phyloP scores from a whole-genome alignment of 2,329 filamentous ascomycete species.

The Zasmidium angulare region DNA sequence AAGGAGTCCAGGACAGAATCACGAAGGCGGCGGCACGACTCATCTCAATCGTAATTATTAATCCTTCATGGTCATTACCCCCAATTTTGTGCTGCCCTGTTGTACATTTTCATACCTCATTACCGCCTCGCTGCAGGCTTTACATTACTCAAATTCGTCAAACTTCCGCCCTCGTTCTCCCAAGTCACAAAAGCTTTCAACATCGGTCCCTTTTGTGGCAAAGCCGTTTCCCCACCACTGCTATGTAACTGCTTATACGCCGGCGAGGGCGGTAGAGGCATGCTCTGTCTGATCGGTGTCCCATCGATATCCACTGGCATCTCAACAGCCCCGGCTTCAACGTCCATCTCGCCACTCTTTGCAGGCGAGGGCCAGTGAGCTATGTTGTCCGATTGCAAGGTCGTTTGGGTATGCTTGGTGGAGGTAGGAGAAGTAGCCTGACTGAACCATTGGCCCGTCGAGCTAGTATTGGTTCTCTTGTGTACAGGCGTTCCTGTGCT shows the following conservation, averaged over 20 bases:
- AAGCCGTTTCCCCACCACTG: neutral
- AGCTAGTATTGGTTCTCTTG: neutral
- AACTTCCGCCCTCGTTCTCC: neutral
- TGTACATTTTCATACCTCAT: neutral
- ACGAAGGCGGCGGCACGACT: too few relatives aligned
- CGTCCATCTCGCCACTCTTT: neutral
- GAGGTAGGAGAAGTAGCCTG: neutral
- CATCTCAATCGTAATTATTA: too few relatives aligned
- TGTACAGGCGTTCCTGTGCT: neutral
- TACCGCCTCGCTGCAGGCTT: too few relatives aligned
- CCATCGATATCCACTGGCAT: constrained; percentile 1
- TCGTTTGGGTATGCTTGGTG: neutral
- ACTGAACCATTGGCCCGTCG: neutral
- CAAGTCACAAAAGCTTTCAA: neutral
- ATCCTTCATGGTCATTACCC: too few relatives aligned
- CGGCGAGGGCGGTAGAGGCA: constrained; percentile 11
- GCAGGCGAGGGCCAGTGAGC: neutral
- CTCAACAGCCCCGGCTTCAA: too few relatives aligned
- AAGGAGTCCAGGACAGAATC: too few relatives aligned
- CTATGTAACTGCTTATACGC: neutral
- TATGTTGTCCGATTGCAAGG: neutral
- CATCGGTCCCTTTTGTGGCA: constrained; percentile 1
- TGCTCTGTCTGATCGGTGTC: constrained; percentile 10
- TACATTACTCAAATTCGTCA: too few relatives aligned
- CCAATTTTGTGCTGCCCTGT: too few relatives aligned